Evolutionary conservation across 495 filamentous ascomycete genomes (phyloP), one percentile per base, ranked within the genome.

Genomic region (Penicillium steckii): DNA sequence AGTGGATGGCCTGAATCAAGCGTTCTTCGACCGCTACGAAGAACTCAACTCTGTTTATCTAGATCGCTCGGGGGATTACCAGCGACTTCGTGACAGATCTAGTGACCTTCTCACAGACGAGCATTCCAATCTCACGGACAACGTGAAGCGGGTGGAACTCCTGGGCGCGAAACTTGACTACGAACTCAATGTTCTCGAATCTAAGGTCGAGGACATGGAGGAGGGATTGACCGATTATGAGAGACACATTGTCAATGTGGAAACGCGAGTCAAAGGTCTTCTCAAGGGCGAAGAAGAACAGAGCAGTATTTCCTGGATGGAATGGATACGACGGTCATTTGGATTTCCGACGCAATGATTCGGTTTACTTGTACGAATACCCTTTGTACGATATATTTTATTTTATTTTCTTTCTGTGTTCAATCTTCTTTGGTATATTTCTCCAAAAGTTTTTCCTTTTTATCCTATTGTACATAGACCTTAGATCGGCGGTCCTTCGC

Each of bases 131-230:
- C 71, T 95, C 44, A 84, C 77, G 23, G 94, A 96, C 52, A 79
- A 77, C 24, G 78, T 95, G 48, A 88, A 86, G 64, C 89, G 91
- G 53, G 80, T 97, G 17, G 95, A 96, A 64, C 75, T 85, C 18
- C 74, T 96, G 35, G 85, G 85, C 5, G 89, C 90, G 18, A 94
- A 93, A 76, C 76, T 98, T 52, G 93, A 98, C 61, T 98, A 98
- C 66, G 95, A 98, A 72, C 82, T 97, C 29, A 81, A 83, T 45
- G 87, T 84, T 19, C 74, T 98, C 19, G 79, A 87, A 43, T 86
- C 85, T 17, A 91, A 89, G 61, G 87, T 97, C 26, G 82, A 88
- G 53, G 94, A 98, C 59, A 87, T 96, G 29, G 93, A 96, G 59
- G 85, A 89, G 44, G 88, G 89, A 0, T 79, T 96, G 8, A 73